Base-by-base conservation (phyloP, 192 early-diverging fungal genomes). In the Dissophora globulifera region DNA sequence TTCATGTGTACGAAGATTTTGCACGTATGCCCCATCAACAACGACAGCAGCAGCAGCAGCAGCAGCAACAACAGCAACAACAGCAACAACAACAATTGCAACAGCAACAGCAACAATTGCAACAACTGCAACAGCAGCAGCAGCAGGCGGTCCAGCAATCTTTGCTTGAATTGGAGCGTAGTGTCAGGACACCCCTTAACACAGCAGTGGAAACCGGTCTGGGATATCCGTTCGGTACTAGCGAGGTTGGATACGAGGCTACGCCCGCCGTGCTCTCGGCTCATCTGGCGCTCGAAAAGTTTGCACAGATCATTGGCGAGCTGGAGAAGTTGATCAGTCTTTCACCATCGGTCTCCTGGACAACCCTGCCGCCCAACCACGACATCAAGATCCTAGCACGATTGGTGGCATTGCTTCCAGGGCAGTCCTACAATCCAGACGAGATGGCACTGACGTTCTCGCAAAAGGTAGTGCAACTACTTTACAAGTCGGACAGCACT, bases 1-100 rank as follows among this genome's bases (percentile, higher is more conserved):
- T 95, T 67, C 91, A 87, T 10, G 86, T 94, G 12, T 95, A 97
- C 76, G 94, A 95, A 69, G 94, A 94, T 47, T 95, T 93, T 81
- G 85, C 86, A 5, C 83, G 86, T 38, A 87, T 91, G 45, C 86
- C 88, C n/a, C n/a, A n/a, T n/a, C n/a, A n/a, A n/a, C n/a, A n/a
- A n/a, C n/a, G n/a, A n/a, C n/a, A n/a, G n/a, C n/a, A n/a, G n/a
- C n/a, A n/a, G n/a, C n/a, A n/a, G n/a, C n/a, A n/a, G n/a, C n/a
- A n/a, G n/a, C n/a, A n/a, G n/a, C n/a, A n/a, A n/a, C n/a, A n/a
- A n/a, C n/a, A n/a, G n/a, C n/a, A n/a, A n/a, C n/a, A n/a, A n/a
- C n/a, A n/a, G n/a, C n/a, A n/a, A n/a, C n/a, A n/a, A n/a, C n/a
- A n/a, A n/a, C n/a, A n/a, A n/a, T n/a, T n/a, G n/a, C n/a, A n/a